These are phyloP conservation scores for Candida glaebosa DNA, from an alignment of 805 yeast species.

Conservation along the genomic window DNA sequence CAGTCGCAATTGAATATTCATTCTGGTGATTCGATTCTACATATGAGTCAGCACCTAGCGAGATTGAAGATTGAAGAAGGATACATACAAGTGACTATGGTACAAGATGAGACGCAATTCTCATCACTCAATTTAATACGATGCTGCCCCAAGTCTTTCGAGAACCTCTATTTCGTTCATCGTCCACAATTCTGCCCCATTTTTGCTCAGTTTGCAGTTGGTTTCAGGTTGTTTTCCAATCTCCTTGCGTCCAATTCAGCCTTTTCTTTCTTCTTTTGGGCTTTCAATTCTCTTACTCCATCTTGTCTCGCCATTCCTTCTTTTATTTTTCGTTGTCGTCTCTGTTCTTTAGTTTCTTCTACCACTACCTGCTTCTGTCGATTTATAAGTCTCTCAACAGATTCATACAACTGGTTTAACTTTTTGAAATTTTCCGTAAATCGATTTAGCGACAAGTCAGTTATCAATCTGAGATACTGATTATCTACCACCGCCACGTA, in stretches of 20 bases:
- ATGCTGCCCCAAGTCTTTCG: no score
- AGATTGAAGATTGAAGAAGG: no score
- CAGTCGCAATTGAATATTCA: conserved; percentile 1
- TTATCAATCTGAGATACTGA: conserved; percentile 49
- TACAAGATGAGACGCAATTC: no score
- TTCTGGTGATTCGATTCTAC: no score
- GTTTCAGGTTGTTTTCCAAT: no score
- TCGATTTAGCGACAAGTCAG: conserved; percentile 55
- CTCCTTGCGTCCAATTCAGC: not conserved
- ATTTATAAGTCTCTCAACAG: conserved; percentile 33
- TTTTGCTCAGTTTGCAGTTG: no score
- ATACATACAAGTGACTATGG: no score
- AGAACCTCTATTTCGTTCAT: no score
- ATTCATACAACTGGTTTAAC: conserved; percentile 44
- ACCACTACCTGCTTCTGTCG: conserved; percentile 4
- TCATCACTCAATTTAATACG: no score
- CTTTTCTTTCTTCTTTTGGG: conserved; percentile 11
- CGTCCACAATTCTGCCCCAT: no score
- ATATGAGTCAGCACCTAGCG: no score
- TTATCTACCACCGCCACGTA: conserved; percentile 46
- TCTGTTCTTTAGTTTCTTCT: conserved; percentile 54
- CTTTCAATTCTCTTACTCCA: conserved; percentile 27
- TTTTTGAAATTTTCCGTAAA: conserved; percentile 64
- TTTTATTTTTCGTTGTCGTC: conserved; percentile 48
- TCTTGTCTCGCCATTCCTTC: conserved; percentile 47